A percentile compares a stretch with the other conserved stretches of the same genome.
Evolutionary conservation across 148 eudicot genomes (phyloP).

Genomic region (Vaccinium corymbosum): DNA sequence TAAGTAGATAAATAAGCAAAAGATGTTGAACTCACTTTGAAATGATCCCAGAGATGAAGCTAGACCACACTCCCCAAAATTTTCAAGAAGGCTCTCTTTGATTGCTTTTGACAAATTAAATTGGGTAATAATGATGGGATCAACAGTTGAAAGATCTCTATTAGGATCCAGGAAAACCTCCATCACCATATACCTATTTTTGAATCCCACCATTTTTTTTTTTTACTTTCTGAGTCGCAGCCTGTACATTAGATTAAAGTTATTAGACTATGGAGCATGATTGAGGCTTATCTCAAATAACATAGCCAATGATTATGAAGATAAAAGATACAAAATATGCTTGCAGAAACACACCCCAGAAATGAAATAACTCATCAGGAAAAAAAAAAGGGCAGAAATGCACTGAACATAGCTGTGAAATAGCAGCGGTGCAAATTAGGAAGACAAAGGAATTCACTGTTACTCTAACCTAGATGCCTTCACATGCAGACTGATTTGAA

Average conservation of each 20-base stretch:
- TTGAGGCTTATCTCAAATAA: neutral
- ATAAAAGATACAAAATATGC: neutral
- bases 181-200: slow-evolving; percentile 84
- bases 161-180: slow-evolving; percentile 76
- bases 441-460: too few relatives aligned
- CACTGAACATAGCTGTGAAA: neutral
- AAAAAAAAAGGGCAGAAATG: neutral
- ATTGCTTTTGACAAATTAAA: slow-evolving; percentile 65
- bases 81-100: slow-evolving; percentile 67
- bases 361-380: neutral
- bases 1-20: neutral
- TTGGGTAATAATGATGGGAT: slow-evolving; percentile 59
- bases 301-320: neutral
- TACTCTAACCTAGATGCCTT: neutral
- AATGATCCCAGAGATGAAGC: slow-evolving; percentile 78
- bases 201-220: slow-evolving; percentile 77
- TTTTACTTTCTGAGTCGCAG: slow-evolving; percentile 16
- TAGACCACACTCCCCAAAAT: slow-evolving; percentile 95
- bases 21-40: slow-evolving; percentile 45
- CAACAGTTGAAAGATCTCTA: slow-evolving; percentile 46
- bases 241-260: neutral
- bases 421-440: neutral
- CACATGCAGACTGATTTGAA: neutral
- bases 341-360: neutral
- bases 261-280: neutral